Percentiles rank a stretch among this genome's conserved stretches.
Evolutionary conservation across 2,329 filamentous ascomycete genomes (phyloP).

Genomic region (Trichoderma arundinaceum): DNA sequence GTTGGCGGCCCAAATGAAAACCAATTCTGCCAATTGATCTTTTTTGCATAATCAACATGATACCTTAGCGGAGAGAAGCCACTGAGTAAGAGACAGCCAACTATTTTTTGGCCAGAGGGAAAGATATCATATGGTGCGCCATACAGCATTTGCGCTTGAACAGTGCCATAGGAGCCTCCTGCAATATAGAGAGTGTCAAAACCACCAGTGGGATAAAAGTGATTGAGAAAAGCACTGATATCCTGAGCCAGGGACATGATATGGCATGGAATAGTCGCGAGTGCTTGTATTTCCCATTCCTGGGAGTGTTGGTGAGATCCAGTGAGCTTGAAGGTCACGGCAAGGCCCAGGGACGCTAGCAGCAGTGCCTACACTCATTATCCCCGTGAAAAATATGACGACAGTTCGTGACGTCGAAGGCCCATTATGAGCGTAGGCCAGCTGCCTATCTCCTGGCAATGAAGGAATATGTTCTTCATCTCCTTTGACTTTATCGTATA

Average conservation of each 20-base stretch:
- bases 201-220: conserved; percentile 21
- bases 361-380: conserved; percentile 36
- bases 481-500: neutral
- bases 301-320: neutral
- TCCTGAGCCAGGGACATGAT: neutral
- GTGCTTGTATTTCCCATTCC: conserved; percentile 11
- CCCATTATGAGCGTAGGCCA: conserved; percentile 37
- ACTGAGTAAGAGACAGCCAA: conserved; percentile 21
- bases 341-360: neutral
- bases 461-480: conserved; percentile 26
- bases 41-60: conserved; percentile 32
- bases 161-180: conserved; percentile 37
- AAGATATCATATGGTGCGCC: conserved; percentile 36
- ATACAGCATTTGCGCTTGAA: conserved; percentile 37
- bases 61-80: conserved; percentile 36
- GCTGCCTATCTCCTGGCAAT: conserved; percentile 31
- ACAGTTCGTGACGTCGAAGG: conserved; percentile 33
- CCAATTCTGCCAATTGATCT: conserved; percentile 35
- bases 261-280: neutral
- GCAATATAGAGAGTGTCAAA: conserved; percentile 34
- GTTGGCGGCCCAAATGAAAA: conserved; percentile 33
- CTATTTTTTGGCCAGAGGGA: conserved; percentile 19
- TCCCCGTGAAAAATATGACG: conserved; percentile 36
- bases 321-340: neutral
- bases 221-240: neutral